These are phyloP conservation scores for Protostelium mycophagum DNA, from an alignment of 78 protist species.

Conservation along the genomic window DNA sequence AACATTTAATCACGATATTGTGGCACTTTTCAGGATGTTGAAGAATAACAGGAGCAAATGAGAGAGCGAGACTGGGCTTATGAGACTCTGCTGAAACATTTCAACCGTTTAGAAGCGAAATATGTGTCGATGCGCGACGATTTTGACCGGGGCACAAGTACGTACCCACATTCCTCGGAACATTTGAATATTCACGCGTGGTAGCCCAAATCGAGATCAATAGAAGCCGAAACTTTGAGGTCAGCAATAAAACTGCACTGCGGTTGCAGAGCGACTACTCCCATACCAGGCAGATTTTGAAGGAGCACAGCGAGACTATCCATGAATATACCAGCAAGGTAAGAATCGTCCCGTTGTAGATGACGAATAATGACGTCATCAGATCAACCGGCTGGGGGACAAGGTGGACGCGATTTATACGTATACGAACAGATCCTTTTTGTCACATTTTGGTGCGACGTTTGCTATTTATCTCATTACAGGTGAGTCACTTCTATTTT, in stretches of 20 bases:
- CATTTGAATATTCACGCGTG: background rate
- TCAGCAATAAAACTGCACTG: no score
- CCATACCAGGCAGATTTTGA: background rate
- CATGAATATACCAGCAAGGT: background rate
- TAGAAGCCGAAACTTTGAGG: background rate
- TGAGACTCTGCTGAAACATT: background rate
- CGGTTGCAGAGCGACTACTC: background rate
- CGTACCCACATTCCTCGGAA: no score
- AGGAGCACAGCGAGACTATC: background rate
- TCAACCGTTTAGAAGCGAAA: background rate
- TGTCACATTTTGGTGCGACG: background rate
- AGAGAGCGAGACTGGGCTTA: background rate
- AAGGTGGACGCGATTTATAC: background rate
- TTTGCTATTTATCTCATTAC: background rate
- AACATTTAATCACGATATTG: no score
- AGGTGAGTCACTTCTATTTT: no score
- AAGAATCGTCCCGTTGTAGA: background rate
- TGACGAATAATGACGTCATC: background rate
- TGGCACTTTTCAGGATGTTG: no score
- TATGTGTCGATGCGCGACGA: background rate
- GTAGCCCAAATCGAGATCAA: background rate
- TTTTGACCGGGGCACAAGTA: background rate
- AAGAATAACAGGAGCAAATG: background rate
- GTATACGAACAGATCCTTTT: background rate
- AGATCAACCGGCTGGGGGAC: background rate